phyloP scores from a whole-genome alignment of 768 basidiomycete genomes.

The Macrolepiota fuliginosa region DNA sequence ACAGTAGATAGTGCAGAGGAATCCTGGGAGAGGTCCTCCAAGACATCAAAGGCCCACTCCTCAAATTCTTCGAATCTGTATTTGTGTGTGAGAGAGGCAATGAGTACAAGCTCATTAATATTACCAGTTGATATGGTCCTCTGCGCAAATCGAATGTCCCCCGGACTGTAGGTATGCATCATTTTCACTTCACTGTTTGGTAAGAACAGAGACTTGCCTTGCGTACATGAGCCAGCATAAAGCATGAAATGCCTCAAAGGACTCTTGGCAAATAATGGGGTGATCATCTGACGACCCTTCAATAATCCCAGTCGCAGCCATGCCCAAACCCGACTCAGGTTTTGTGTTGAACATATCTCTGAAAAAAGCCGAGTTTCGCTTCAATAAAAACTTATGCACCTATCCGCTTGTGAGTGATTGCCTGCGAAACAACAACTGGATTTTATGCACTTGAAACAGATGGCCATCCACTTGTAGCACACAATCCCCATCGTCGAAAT shows the following conservation, averaged over 20 bases:
- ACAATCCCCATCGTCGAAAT: background rate
- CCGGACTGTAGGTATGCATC: background rate
- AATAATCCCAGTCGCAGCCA: background rate
- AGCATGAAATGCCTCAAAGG: background rate
- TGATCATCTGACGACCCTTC: background rate
- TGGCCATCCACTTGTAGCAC: background rate
- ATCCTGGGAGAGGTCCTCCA: background rate
- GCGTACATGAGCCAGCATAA: constrained; percentile 3
- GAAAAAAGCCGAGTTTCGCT: background rate
- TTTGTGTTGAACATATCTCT: background rate
- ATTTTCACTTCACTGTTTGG: background rate
- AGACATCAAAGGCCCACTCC: background rate
- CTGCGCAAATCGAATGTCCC: background rate
- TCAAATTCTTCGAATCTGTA: background rate
- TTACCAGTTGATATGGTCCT: background rate
- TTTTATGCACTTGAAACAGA: background rate
- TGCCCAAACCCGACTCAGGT: background rate
- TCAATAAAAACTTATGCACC: background rate
- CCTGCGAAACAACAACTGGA: background rate
- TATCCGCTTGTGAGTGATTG: background rate
- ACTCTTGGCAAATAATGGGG: constrained; percentile 1
- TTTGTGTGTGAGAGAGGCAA: background rate
- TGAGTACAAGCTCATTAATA: background rate
- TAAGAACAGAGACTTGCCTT: background rate
- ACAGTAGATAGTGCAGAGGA: background rate